These are phyloP conservation scores for Scleroderma citrinum DNA, from an alignment of 768 basidiomycete genomes.

Conservation along the genomic window DNA sequence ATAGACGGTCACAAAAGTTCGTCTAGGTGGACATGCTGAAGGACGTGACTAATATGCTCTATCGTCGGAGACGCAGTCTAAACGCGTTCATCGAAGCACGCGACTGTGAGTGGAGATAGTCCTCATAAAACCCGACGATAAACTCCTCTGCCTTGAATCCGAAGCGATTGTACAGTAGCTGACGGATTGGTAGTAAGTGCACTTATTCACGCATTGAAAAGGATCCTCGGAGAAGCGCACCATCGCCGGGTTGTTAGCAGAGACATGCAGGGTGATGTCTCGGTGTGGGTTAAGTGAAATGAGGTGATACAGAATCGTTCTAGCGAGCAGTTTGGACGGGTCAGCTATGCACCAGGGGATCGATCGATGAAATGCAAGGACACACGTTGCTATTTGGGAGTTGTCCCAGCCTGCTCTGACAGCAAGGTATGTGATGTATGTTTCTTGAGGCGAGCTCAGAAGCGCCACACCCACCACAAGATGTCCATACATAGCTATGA, in stretches of 20 bases:
- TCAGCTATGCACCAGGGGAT: neutral
- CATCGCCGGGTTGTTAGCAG: slow-evolving; percentile 77
- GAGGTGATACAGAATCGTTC: slow-evolving; percentile 74
- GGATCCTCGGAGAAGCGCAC: slow-evolving; percentile 29
- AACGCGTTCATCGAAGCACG: slow-evolving; percentile 78
- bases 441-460: slow-evolving; percentile 71
- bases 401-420: slow-evolving; percentile 81
- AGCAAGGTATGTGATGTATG: slow-evolving; percentile 78
- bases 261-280: slow-evolving; percentile 81
- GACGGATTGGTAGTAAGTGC: neutral
- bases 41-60: slow-evolving; percentile 7
- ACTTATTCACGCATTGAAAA: neutral
- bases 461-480: slow-evolving; percentile 73
- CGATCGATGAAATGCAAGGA: slow-evolving; percentile 1
- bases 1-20: no score
- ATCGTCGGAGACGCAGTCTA: slow-evolving; percentile 64
- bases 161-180: slow-evolving; percentile 81
- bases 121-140: slow-evolving; percentile 73
- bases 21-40: no score
- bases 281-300: slow-evolving; percentile 64
- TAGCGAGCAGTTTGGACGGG: slow-evolving; percentile 16
- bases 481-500: slow-evolving; percentile 66
- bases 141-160: slow-evolving; percentile 88
- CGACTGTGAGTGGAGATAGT: slow-evolving; percentile 66
- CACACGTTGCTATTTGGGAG: slow-evolving; percentile 68